Evolutionary conservation across 805 yeast species (phyloP).

Genomic region (Ogataea parapolymorpha): DNA sequence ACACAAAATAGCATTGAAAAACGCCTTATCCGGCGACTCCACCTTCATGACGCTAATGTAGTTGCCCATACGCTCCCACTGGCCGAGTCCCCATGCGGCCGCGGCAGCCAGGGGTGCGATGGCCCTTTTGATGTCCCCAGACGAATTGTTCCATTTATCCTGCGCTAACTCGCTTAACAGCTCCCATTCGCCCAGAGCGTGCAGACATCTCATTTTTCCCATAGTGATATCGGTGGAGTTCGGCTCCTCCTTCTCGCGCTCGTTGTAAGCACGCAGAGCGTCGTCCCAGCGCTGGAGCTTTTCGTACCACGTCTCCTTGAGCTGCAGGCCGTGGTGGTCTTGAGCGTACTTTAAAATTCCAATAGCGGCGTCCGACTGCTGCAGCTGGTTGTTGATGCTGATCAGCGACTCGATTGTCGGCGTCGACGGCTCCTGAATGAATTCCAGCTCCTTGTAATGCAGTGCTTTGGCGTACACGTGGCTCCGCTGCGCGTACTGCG

Average conservation of each 20-base stretch:
- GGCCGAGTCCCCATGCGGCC: constrained; percentile 97
- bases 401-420: constrained; percentile 90
- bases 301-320: constrained; percentile 97
- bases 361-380: constrained; percentile 96
- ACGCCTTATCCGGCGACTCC: constrained; percentile 92
- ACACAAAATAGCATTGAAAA: constrained; percentile 85
- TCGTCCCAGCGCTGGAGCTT: constrained; percentile 98
- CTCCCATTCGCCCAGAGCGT: constrained; percentile 99
- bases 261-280: constrained; percentile 85
- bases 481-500: constrained; percentile 89
- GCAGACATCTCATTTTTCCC: constrained; percentile 98
- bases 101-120: constrained; percentile 99
- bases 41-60: constrained; percentile 86
- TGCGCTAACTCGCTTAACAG: constrained; percentile 80
- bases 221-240: constrained; percentile 83
- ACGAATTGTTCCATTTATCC: constrained; percentile 75
- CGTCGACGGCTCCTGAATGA: constrained; percentile 88
- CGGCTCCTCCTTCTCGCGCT: constrained; percentile 61
- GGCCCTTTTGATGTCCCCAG: constrained; percentile 69
- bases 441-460: constrained; percentile 93
- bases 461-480: constrained; percentile 98
- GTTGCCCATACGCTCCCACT: constrained; percentile 94
- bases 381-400: constrained; percentile 88
- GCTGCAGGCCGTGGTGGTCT: constrained; percentile 81
- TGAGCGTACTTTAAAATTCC: constrained; percentile 95